Conservation (phyloP, 371 early-diverging fungal species). For the Mucor racemosus region DNA sequence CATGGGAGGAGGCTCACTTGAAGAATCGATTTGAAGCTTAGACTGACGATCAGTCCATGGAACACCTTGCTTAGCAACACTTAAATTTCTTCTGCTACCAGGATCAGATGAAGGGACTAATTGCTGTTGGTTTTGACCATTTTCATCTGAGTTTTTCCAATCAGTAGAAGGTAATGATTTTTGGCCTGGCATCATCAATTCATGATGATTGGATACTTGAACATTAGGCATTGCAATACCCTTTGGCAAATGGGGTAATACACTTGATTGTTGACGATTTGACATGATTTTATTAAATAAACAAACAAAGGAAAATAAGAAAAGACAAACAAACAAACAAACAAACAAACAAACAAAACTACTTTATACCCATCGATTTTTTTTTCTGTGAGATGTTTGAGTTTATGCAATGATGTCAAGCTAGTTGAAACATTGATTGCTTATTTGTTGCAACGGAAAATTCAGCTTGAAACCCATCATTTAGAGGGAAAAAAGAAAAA, state of each 20-base stretch:
- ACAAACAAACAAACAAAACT: conserved; percentile 12
- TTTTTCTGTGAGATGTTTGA: neutral
- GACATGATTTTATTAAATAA: conserved; percentile 1
- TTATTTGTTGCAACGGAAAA: conserved; percentile 18
- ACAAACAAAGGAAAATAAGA: conserved; percentile 8
- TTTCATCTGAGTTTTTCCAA: conserved; percentile 11
- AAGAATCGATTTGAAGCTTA: conserved; percentile 22
- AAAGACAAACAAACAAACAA: neutral
- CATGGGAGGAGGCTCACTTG: conserved; percentile 39
- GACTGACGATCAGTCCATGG: conserved; percentile 31
- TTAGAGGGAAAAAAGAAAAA: neutral
- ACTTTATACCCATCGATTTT: neutral
- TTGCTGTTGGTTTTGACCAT: conserved; percentile 4
- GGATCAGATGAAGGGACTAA: conserved; percentile 16
- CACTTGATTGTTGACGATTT: conserved; percentile 18
- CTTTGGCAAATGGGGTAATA: conserved; percentile 45
- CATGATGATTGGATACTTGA: conserved; percentile 4
- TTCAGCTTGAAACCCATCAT: conserved; percentile 15
- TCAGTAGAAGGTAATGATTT: conserved; percentile 19
- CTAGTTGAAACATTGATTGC: neutral
- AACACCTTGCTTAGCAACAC: conserved; percentile 24
- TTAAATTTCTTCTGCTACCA: conserved; percentile 1
- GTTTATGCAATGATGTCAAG: conserved; percentile 9
- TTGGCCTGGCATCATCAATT: conserved; percentile 30
- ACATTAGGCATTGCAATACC: conserved; percentile 34